Conservation (phyloP, 2,329 filamentous ascomycete species). For the Metarhizium humberi region DNA sequence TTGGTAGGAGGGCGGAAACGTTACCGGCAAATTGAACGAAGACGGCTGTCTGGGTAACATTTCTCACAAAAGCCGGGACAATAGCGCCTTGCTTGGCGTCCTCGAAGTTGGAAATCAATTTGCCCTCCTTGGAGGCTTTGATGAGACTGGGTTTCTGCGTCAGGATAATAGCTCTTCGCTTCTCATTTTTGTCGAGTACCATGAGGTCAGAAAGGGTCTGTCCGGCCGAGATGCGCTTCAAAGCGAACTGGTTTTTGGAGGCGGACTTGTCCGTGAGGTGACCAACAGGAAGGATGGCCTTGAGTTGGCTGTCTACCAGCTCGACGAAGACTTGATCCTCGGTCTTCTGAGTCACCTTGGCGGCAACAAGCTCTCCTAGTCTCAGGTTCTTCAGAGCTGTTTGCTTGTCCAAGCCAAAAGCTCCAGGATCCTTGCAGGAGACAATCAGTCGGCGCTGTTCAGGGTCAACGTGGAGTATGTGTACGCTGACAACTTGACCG, state of each 20-base stretch:
- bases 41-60: conserved; percentile 69
- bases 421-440: conserved; percentile 83
- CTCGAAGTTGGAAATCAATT: conserved; percentile 61
- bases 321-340: conserved; percentile 70
- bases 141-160: conserved; percentile 78
- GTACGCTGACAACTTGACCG: conserved; percentile 86
- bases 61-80: conserved; percentile 73
- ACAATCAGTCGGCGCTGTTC: conserved; percentile 67
- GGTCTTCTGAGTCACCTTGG: conserved; percentile 72
- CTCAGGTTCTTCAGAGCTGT: conserved; percentile 65
- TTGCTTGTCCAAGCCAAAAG: conserved; percentile 67
- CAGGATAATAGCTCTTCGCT: conserved; percentile 64
- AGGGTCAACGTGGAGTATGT: conserved; percentile 71
- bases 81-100: conserved; percentile 60
- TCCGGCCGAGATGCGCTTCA: conserved; percentile 77
- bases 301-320: conserved; percentile 62
- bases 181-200: conserved; percentile 76
- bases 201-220: conserved; percentile 76
- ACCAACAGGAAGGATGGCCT: conserved; percentile 64
- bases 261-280: conserved; percentile 80
- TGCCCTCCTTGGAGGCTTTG: conserved; percentile 62
- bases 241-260: conserved; percentile 65
- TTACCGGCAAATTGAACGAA: conserved; percentile 83
- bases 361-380: conserved; percentile 66
- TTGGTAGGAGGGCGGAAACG: conserved; percentile 70